These are phyloP conservation scores for Balansia obtecta DNA, from an alignment of 2,329 filamentous ascomycete species.

Conservation along the genomic window DNA sequence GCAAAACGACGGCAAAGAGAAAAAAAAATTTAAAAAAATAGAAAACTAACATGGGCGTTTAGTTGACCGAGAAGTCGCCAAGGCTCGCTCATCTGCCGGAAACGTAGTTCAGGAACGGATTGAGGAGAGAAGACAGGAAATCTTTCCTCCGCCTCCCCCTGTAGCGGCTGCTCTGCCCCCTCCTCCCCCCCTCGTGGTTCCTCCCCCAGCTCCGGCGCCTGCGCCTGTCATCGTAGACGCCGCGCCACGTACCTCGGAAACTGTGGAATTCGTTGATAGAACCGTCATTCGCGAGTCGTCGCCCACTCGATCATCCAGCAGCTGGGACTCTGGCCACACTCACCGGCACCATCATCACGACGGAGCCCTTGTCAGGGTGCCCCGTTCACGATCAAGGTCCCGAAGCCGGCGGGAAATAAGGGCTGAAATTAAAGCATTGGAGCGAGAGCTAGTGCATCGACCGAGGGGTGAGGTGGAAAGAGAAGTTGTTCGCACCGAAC, in stretches of 20 bases:
- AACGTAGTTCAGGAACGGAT: constrained; percentile 35
- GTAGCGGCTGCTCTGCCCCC: constrained; percentile 8
- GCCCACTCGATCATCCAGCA: constrained; percentile 28
- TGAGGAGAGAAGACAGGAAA: constrained; percentile 19
- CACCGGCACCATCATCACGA: constrained; percentile 18
- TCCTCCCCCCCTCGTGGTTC: constrained; percentile 4
- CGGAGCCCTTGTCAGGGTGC: constrained; percentile 24
- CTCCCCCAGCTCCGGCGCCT: constrained; percentile 17
- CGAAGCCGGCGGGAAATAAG: constrained; percentile 52
- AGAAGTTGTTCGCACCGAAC: constrained; percentile 43
- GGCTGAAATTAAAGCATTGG: constrained; percentile 58
- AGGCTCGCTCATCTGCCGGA: constrained; percentile 33
- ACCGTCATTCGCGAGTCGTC: constrained; percentile 38
- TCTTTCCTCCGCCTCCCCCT: constrained; percentile 9
- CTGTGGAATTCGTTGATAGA: constrained; percentile 30
- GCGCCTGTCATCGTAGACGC: constrained; percentile 22
- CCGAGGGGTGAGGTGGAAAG: constrained; percentile 28
- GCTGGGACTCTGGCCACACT: constrained; percentile 18
- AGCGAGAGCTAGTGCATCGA: constrained; percentile 33
- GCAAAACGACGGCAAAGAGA: neutral
- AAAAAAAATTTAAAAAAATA: too few species aligned
- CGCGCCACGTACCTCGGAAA: constrained; percentile 18
- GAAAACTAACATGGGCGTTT: too few species aligned
- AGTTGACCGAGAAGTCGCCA: constrained; percentile 33
- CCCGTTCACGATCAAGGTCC: constrained; percentile 30